A percentile compares a stretch with the other conserved stretches of the same genome.
These are phyloP conservation scores for Ilyonectria sp. DNA, from an alignment of 2,329 filamentous ascomycete species.

Conservation along the genomic window DNA sequence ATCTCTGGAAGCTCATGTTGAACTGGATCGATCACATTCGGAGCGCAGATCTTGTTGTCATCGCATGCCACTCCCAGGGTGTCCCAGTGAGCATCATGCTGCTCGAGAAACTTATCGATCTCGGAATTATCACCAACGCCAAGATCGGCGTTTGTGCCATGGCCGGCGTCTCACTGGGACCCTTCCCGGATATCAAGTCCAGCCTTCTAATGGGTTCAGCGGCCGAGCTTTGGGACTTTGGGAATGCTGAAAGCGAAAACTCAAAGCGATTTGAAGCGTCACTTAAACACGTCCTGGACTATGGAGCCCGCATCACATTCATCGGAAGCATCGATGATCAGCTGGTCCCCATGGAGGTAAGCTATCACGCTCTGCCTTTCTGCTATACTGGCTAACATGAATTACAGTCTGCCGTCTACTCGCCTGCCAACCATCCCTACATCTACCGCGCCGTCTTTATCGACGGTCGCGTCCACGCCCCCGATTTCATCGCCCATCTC, in stretches of 20 bases:
- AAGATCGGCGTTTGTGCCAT: conserved; percentile 89
- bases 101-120: conserved; percentile 90
- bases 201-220: conserved; percentile 91
- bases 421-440: conserved; percentile 88
- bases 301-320: conserved; percentile 88
- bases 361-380: conserved; percentile 37
- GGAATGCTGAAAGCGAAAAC: conserved; percentile 83
- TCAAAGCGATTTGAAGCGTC: conserved; percentile 86
- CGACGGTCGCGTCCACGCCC: conserved; percentile 90
- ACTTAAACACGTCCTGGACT: conserved; percentile 80
- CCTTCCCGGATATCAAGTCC: conserved; percentile 92
- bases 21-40: conserved; percentile 96
- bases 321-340: conserved; percentile 98
- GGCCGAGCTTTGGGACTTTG: conserved; percentile 96
- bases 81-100: conserved; percentile 95
- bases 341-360: conserved; percentile 89
- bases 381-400: conserved; percentile 46
- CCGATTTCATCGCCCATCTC: conserved; percentile 93
- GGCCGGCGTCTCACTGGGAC: conserved; percentile 94
- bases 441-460: conserved; percentile 97
- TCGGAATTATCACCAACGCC: conserved; percentile 84
- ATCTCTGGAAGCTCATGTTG: conserved; percentile 92
- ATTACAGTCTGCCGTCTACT: conserved; percentile 85
- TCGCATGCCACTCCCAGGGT: conserved; percentile 97
- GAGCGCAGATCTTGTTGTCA: conserved; percentile 87